Evolutionary conservation across 768 basidiomycete species (phyloP).

Genomic region (Trametes coccinea): DNA sequence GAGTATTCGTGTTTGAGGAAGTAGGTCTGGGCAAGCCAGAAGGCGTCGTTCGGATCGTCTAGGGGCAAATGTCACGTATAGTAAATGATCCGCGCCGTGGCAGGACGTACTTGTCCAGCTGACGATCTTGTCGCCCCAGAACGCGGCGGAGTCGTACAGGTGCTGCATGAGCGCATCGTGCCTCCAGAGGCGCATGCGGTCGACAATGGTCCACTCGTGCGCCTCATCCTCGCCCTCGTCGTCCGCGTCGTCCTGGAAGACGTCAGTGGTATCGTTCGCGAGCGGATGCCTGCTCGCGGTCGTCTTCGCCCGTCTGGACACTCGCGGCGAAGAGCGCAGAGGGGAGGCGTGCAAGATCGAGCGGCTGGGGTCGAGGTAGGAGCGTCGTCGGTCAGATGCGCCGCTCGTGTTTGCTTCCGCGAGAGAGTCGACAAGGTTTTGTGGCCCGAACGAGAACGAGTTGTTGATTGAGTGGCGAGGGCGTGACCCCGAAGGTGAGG

Average conservation of each 20-base stretch:
- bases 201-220: constrained; percentile 71
- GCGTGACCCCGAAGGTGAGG: constrained; percentile 43
- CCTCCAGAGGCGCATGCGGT: constrained; percentile 94
- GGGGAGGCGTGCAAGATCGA: constrained; percentile 78
- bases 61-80: neutral
- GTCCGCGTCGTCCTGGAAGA: constrained; percentile 66
- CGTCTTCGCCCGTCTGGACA: constrained; percentile 55
- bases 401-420: constrained; percentile 64
- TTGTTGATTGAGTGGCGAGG: constrained; percentile 71
- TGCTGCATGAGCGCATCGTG: constrained; percentile 99
- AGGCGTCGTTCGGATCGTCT: constrained; percentile 98
- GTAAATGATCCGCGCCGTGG: no score
- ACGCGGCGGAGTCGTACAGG: constrained; percentile 93
- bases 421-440: constrained; percentile 71
- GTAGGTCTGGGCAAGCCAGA: constrained; percentile 98
- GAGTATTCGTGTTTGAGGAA: constrained; percentile 96
- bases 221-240: constrained; percentile 51
- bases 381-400: constrained; percentile 52
- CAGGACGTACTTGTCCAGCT: constrained; percentile 82
- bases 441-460: constrained; percentile 83
- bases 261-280: constrained; percentile 74
- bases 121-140: constrained; percentile 98
- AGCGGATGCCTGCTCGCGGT: constrained; percentile 61
- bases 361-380: constrained; percentile 76
- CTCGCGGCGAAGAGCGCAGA: constrained; percentile 62